Percentiles rank a stretch among this genome's conserved stretches.
Evolutionary conservation across 2,329 filamentous ascomycete species (phyloP).

Genomic region (Coleophoma crateriformis): DNA sequence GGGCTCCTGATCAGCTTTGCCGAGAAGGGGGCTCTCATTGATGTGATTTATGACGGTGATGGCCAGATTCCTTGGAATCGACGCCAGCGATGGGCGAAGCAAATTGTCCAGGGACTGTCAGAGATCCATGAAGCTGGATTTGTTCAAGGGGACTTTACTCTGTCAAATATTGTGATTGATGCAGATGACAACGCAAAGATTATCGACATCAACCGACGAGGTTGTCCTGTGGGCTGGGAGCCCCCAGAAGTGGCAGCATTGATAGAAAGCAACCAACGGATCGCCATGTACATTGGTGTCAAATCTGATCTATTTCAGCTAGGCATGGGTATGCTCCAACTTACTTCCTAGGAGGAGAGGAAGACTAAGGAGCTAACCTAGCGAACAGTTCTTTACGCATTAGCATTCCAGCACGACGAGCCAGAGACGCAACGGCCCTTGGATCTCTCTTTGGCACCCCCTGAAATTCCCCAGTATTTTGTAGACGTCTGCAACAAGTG

Average conservation of each 20-base stretch:
- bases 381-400: constrained; percentile 71
- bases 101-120: constrained; percentile 83
- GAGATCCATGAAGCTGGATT: constrained; percentile 96
- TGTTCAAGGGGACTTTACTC: constrained; percentile 94
- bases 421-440: constrained; percentile 78
- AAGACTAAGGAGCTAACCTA: background rate
- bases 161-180: constrained; percentile 96
- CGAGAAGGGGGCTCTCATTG: constrained; percentile 79
- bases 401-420: constrained; percentile 84
- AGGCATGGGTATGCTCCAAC: constrained; percentile 57
- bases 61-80: constrained; percentile 59
- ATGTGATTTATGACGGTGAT: constrained; percentile 78
- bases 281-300: constrained; percentile 96
- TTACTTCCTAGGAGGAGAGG: background rate
- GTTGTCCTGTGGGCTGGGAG: constrained; percentile 98
- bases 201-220: constrained; percentile 95
- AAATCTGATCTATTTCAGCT: constrained; percentile 96
- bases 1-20: constrained; percentile 87
- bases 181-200: constrained; percentile 81
- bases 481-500: constrained; percentile 68
- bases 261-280: constrained; percentile 81
- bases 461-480: constrained; percentile 75
- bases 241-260: constrained; percentile 84
- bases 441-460: constrained; percentile 43
- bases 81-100: constrained; percentile 81